Percentiles rank a stretch among this genome's conserved stretches.
Conservation (phyloP, 1,284 basidiomycete genomes). For the Apiotrichum sp. region DNA sequence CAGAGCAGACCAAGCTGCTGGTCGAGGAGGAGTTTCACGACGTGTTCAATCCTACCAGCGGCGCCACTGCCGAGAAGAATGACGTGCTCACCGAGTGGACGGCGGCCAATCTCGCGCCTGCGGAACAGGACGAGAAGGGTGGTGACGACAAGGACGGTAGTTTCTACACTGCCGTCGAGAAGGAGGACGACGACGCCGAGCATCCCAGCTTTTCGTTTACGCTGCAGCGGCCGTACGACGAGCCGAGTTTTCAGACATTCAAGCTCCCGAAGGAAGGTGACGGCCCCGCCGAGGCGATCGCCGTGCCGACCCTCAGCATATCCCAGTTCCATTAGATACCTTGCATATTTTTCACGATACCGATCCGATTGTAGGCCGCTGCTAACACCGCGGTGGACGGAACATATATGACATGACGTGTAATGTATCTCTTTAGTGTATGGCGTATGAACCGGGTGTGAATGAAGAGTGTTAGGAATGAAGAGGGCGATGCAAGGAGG, state of each 20-base stretch:
- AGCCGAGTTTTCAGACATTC: not conserved
- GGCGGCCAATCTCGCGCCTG: not conserved
- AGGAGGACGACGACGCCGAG: not conserved
- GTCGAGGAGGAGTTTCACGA: constrained; percentile 36
- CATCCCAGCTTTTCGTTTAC: not conserved
- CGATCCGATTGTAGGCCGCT: too few relatives aligned
- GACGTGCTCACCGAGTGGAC: not conserved
- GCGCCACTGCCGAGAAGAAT: not conserved
- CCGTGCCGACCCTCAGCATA: not conserved
- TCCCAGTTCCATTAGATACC: not conserved
- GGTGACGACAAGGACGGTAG: not conserved
- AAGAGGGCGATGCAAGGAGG: too few relatives aligned
- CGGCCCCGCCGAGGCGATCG: not conserved
- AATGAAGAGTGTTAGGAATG: too few relatives aligned
- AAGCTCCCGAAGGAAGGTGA: not conserved
- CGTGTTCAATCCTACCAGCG: constrained; percentile 24
- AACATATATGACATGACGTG: not conserved
- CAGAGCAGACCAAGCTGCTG: constrained; percentile 30
- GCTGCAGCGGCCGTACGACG: not conserved
- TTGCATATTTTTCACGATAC: not conserved
- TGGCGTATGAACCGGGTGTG: not conserved
- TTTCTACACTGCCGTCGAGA: constrained; percentile 1
- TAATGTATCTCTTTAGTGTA: not conserved
- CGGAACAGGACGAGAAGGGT: too few relatives aligned
- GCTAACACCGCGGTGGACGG: too few relatives aligned